Evolutionary conservation across 768 basidiomycete genomes (phyloP), one percentile per base, ranked within the genome.

Genomic region (Omphalotus guepiniiformis): DNA sequence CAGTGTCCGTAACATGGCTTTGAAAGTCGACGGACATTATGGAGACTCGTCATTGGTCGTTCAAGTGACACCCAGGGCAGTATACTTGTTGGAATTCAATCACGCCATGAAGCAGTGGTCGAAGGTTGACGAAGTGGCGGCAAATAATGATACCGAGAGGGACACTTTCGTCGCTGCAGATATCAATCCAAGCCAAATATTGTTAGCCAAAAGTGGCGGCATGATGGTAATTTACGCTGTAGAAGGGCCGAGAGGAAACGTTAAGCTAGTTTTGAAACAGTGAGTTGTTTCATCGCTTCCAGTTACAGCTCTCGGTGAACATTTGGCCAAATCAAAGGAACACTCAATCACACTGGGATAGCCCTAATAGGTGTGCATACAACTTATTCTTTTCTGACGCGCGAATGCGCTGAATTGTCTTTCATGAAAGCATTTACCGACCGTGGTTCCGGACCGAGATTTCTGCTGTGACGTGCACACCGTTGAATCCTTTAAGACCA

Each of bases 11-110:
- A 86, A 84, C 48, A 67, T 92, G 34, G 61, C 69, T 11, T 61
- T 65, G 15, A 62, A 67, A 6, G 52, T 55, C n/a, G 55, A 56
- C 21, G 58, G 54, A 34, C 53, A 52, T 1, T 75, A 76, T 46
- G 43, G 55, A 37, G 66, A 78, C 41, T 81, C 83, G 0, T 60
- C 73, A n/a, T 63, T 79, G 4, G 71, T 85, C 6, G 75, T 91
- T 0, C 93, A 94, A 63, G 83, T 93, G 13, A 88, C 88, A 1
- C 65, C 76, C 4, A 68, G 66, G 15, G 78, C 74, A 4, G 74
- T 82, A 4, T 59, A 68, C 18, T 63, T 89, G 18, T 60, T 88
- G 4, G 75, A 85, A 52, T 79, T 74, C 56, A 78, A 88, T 53
- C 29, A 62, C 1, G 57, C 57, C 3, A 52, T 77, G 7, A 65